A percentile compares a stretch with the other conserved stretches of the same genome.
These are phyloP conservation scores for Omphalotus guepiniiformis DNA, from an alignment of 768 basidiomycete species.

Conservation along the genomic window DNA sequence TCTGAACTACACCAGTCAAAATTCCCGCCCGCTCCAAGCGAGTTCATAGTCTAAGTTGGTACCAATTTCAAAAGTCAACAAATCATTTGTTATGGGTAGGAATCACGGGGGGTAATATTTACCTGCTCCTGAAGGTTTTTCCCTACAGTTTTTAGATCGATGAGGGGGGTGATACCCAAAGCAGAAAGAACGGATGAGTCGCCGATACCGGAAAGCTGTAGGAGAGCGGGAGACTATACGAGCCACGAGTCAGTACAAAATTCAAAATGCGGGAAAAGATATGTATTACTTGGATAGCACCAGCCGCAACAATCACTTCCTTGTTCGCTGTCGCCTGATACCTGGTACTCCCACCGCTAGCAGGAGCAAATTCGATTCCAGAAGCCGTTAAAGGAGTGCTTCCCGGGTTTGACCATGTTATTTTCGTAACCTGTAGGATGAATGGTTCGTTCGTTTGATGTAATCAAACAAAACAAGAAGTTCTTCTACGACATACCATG, in stretches of 20 bases:
- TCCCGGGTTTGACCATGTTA: slow-evolving; percentile 30
- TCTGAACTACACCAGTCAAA: slow-evolving; percentile 35
- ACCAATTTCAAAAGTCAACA: too few relatives aligned
- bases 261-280: not conserved
- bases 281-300: slow-evolving; percentile 37
- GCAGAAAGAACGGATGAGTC: slow-evolving; percentile 39
- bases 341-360: slow-evolving; percentile 30
- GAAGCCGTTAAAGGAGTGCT: slow-evolving; percentile 35
- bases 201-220: slow-evolving; percentile 57
- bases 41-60: slow-evolving; percentile 36
- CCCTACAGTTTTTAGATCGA: slow-evolving; percentile 47
- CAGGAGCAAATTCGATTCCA: slow-evolving; percentile 43
- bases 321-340: slow-evolving; percentile 39
- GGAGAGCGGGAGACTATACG: slow-evolving; percentile 41
- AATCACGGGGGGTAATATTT: not conserved
- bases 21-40: slow-evolving; percentile 35
- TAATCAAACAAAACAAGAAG: not conserved
- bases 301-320: slow-evolving; percentile 53
- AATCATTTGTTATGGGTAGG: not conserved
- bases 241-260: too few relatives aligned
- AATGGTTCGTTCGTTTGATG: too few relatives aligned
- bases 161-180: slow-evolving; percentile 42
- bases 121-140: slow-evolving; percentile 57
- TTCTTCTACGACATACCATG: slow-evolving; percentile 27
- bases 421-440: slow-evolving; percentile 37